Percentiles rank a stretch among this genome's conserved stretches.
phyloP scores from a whole-genome alignment of 345 rosid genomes.

The Bruguiera gymnorhiza region DNA sequence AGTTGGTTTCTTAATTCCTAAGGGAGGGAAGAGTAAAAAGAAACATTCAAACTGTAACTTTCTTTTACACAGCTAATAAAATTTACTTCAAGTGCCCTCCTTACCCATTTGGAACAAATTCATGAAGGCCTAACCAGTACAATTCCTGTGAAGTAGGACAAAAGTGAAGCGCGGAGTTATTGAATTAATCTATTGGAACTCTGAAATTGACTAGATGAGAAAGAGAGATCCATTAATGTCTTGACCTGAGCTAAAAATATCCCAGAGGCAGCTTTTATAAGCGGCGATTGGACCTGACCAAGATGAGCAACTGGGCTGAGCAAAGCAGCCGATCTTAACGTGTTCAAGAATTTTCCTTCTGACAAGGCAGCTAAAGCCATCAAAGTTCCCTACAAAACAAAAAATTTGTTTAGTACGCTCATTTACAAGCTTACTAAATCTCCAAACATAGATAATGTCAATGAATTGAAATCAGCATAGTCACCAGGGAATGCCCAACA shows the following conservation, averaged over 20 bases:
- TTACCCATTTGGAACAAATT: slow-evolving; percentile 40
- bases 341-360: slow-evolving; percentile 23
- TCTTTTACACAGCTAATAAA: background rate
- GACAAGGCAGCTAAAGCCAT: slow-evolving; percentile 44
- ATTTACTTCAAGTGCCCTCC: background rate
- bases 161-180: background rate
- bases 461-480: background rate
- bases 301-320: slow-evolving; percentile 46
- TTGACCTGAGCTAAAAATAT: slow-evolving; percentile 33
- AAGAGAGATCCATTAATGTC: background rate
- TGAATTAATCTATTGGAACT: background rate
- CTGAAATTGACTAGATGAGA: background rate
- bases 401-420: background rate
- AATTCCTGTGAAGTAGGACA: slow-evolving; percentile 22
- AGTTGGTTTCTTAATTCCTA: too few relatives aligned
- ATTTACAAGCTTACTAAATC: background rate
- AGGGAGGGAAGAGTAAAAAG: background rate
- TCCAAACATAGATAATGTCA: too few relatives aligned
- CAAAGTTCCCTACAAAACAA: slow-evolving; percentile 36
- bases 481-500: slow-evolving; percentile 30
- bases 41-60: too few relatives aligned
- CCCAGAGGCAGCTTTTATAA: slow-evolving; percentile 28
- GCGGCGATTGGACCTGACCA: slow-evolving; percentile 24
- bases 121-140: slow-evolving; percentile 40
- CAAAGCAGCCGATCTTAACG: slow-evolving; percentile 38